phyloP scores from a whole-genome alignment of 2,329 filamentous ascomycete genomes.

The Fusarium sp. region DNA sequence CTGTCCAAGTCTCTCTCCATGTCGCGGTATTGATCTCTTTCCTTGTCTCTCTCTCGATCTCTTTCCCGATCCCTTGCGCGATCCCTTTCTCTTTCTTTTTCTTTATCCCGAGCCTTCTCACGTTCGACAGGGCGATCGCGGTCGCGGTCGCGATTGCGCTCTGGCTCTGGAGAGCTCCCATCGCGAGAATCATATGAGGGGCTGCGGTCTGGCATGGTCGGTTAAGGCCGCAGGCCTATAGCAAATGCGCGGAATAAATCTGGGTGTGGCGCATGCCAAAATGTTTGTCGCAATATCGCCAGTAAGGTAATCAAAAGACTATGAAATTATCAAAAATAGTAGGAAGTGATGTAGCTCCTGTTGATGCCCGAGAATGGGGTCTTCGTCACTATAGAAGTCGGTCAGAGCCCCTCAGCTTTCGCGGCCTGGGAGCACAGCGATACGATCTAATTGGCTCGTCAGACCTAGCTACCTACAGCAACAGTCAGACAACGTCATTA shows the following conservation, averaged over 20 bases:
- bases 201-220: constrained; percentile 41
- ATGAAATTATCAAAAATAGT: constrained; percentile 7
- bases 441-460: constrained; percentile 34
- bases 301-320: neutral
- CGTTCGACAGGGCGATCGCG: constrained; percentile 21
- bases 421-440: constrained; percentile 29
- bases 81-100: constrained; percentile 5
- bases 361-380: constrained; percentile 22
- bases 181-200: constrained; percentile 42
- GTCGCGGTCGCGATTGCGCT: constrained; percentile 34
- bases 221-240: constrained; percentile 26
- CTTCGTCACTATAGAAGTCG: constrained; percentile 26
- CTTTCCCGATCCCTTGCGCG: constrained; percentile 3
- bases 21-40: constrained; percentile 14
- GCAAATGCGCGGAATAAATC: constrained; percentile 14
- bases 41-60: constrained; percentile 18
- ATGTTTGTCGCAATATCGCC: constrained; percentile 20
- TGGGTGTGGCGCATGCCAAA: constrained; percentile 36
- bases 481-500: constrained; percentile 29
- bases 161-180: constrained; percentile 38
- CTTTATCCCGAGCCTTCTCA: neutral
- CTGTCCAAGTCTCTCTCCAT: constrained; percentile 11
- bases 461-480: constrained; percentile 34
- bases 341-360: constrained; percentile 22
- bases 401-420: constrained; percentile 43